Base-by-base conservation (phyloP, 805 yeast genomes). In the Spathaspora gorwiae region DNA sequence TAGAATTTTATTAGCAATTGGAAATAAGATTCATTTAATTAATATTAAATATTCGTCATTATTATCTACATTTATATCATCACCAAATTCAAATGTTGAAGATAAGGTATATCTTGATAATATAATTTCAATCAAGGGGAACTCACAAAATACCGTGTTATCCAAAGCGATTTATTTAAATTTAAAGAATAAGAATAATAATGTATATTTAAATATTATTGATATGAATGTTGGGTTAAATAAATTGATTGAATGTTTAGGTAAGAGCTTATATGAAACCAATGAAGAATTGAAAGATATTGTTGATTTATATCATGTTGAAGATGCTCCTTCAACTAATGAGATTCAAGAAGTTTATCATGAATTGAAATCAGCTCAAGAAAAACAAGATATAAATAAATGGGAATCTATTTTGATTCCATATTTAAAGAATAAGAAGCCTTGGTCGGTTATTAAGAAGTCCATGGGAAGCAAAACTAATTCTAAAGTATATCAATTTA, bases 231-330 rank as follows among this genome's bases (percentile, higher is more conserved):
- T 81, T 32, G 95, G 94, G 5, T 65, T 78, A 33, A 87, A 87
- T 54, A 78, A 77, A 42, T 69, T 87, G 47, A 76, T 79, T 47
- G 90, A 86, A 53, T 79, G 87, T 10, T 59, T 87, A 27, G 90
- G 90, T 26, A 84, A 81, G 55, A 78, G 83, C 34, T 67, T 81
- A 37, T 27, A 37, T 8, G 9, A 26, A 36, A 26, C 26, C 12
- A 38, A 36, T 4, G 13, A 32, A 9, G 33, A 38, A n/a, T 42
- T 46, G 9, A 37, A 41, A 26, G 29, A 42, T 19, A 14, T 46
- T 11, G 24, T 37, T 54, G 72, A 52, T 57, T 50, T 43, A 68
- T 68, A 2, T 45, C 39, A 39, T n/a, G 24, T 65, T 26, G 57
- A 56, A 11, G 54, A 42, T 7, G 54, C 54, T 36, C 12, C 32